Percentiles rank a stretch among this genome's conserved stretches.
These are phyloP conservation scores for Excoecaria cochinchinensis DNA, from an alignment of 345 rosid species.

Conservation along the genomic window DNA sequence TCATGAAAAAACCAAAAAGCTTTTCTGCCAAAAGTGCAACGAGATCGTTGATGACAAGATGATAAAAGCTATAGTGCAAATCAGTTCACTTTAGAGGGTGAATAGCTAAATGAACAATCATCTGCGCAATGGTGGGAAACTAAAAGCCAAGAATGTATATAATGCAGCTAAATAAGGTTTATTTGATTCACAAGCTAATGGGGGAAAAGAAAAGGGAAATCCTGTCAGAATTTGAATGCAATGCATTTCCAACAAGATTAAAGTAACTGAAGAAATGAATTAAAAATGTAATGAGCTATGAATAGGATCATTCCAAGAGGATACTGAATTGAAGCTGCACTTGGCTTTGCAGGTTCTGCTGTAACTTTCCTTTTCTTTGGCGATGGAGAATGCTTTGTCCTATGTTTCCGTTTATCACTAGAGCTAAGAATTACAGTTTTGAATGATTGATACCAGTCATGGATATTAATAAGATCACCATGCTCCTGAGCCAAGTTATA, in stretches of 20 bases:
- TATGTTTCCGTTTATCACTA: slow-evolving; percentile 46
- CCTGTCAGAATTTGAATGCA: not conserved
- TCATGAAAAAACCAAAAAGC: not conserved
- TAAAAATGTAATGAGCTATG: not conserved
- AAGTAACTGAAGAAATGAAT: not conserved
- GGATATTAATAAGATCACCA: slow-evolving; percentile 80
- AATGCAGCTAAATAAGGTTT: too few species aligned
- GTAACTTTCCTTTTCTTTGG: slow-evolving; percentile 60
- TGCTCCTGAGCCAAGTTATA: slow-evolving; percentile 81
- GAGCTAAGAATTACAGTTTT: slow-evolving; percentile 47
- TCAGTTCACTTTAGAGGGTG: not conserved
- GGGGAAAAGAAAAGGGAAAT: not conserved
- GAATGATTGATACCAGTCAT: slow-evolving; percentile 94
- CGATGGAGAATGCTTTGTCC: slow-evolving; percentile 49
- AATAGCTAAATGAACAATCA: not conserved
- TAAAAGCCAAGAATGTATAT: too few species aligned
- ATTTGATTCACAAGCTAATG: too few species aligned
- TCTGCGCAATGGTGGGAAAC: too few species aligned
- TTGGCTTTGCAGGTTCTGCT: slow-evolving; percentile 45
- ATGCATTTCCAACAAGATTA: slow-evolving; percentile 6
- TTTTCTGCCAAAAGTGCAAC: not conserved
- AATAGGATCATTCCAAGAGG: slow-evolving; percentile 37
- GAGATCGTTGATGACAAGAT: not conserved
- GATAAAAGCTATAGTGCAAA: not conserved
- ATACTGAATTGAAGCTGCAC: slow-evolving; percentile 81